Conservation (phyloP, 352 stramenopile species). For the Globisporangium lucens region DNA sequence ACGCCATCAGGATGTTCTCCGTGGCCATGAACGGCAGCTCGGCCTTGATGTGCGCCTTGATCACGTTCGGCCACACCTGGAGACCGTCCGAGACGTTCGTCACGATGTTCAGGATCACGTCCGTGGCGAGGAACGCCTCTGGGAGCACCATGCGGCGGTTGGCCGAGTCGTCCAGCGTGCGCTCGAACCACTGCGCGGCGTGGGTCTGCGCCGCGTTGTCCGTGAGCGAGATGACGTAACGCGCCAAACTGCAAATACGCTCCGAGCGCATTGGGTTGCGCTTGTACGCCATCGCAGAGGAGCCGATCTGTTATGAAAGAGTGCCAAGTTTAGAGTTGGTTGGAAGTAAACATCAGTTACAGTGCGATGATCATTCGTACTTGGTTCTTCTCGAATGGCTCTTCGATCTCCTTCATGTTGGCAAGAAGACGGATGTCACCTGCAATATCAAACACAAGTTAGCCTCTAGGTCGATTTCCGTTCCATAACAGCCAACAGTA, state of each 20-base stretch:
- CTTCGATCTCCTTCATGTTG: constrained; percentile 99
- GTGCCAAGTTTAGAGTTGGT: neutral
- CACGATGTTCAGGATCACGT: constrained; percentile 98
- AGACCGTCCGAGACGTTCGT: constrained; percentile 97
- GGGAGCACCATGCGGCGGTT: constrained; percentile 97
- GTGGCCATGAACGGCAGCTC: constrained; percentile 99
- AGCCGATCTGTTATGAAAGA: constrained; percentile 83
- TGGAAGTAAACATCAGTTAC: neutral
- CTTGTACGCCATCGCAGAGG: constrained; percentile 99
- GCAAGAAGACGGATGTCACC: constrained; percentile 98
- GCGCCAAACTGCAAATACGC: constrained; percentile 95
- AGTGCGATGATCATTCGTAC: constrained; percentile 9
- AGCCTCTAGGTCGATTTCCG: neutral
- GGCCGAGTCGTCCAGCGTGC: constrained; percentile 98
- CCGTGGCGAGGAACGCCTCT: constrained; percentile 96
- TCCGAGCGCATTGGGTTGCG: constrained; percentile 99
- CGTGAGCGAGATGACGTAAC: constrained; percentile 98
- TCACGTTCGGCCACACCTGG: constrained; percentile 94
- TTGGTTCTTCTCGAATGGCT: constrained; percentile 92
- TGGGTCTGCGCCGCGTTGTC: constrained; percentile 96
- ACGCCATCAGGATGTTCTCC: constrained; percentile 99
- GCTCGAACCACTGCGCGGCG: constrained; percentile 98
- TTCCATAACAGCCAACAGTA: neutral
- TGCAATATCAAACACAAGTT: neutral
- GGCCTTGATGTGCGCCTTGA: constrained; percentile 96